Conservation (phyloP, 352 stramenopile species). For the Globisporangium orthogonon region DNA sequence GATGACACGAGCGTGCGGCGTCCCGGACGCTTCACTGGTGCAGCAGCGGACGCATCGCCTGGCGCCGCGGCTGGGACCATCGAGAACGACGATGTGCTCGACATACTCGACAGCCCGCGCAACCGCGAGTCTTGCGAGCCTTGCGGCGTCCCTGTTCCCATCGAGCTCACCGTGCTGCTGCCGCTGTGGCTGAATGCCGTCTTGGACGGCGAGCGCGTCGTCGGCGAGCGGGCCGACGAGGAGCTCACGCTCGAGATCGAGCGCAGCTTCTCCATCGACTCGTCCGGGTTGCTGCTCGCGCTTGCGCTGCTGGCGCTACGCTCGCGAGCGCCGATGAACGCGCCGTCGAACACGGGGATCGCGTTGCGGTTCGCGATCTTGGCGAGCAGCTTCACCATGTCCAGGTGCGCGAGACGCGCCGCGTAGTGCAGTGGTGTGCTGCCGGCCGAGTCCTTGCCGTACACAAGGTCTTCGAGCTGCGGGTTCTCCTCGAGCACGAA, state of each 20-base stretch:
- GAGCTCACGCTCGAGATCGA: conserved; percentile 44
- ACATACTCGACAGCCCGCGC: conserved; percentile 31
- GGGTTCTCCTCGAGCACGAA: conserved; percentile 80
- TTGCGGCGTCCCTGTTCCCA: background rate
- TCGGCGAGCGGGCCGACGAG: conserved; percentile 41
- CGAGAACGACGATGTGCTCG: conserved; percentile 33
- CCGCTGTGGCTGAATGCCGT: conserved; percentile 8
- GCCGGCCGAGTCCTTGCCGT: conserved; percentile 63
- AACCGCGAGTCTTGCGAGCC: conserved; percentile 18
- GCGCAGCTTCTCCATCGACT: conserved; percentile 50
- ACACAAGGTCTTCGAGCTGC: conserved; percentile 83
- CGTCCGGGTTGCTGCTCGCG: conserved; percentile 44
- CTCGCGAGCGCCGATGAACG: conserved; percentile 27
- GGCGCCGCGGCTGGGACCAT: conserved; percentile 52
- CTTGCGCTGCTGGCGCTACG: conserved; percentile 63
- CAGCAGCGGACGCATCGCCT: conserved; percentile 36
- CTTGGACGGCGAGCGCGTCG: conserved; percentile 35
- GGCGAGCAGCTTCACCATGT: conserved; percentile 81
- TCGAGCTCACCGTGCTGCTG: conserved; percentile 5
- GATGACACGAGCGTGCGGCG: conserved; percentile 68
- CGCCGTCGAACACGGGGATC: conserved; percentile 33
- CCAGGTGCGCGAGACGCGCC: conserved; percentile 58
- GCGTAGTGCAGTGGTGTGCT: conserved; percentile 87
- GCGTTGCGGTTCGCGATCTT: conserved; percentile 85
- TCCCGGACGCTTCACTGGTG: conserved; percentile 27